Conservation (phyloP, 1,139 yeast species). For the Scheffersomyces titani region DNA sequence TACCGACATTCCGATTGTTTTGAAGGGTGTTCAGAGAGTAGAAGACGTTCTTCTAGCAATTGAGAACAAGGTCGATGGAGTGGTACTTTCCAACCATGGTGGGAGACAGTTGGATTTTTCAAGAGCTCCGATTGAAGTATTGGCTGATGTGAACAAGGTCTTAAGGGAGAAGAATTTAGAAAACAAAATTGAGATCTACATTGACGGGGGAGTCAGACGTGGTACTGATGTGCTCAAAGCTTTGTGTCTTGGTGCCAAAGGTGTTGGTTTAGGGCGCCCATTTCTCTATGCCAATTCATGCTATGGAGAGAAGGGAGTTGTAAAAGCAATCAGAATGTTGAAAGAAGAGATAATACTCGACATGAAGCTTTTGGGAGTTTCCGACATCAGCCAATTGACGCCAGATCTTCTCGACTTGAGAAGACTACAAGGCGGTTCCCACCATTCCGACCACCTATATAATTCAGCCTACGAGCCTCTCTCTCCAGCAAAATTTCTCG, state of each 20-base stretch:
- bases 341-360: conserved; percentile 46
- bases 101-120: conserved; percentile 56
- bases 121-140: conserved; percentile 48
- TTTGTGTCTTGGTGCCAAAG: conserved; percentile 57
- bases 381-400: conserved; percentile 34
- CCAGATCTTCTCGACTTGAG: conserved; percentile 17
- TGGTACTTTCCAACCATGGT: conserved; percentile 57
- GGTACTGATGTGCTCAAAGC: conserved; percentile 58
- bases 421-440: conserved; percentile 6
- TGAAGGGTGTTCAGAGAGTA: conserved; percentile 54
- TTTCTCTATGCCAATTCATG: conserved; percentile 51
- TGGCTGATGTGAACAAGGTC: conserved; percentile 47
- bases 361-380: conserved; percentile 51
- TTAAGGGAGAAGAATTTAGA: conserved; percentile 37
- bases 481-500: conserved; percentile 11
- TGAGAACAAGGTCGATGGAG: conserved; percentile 47
- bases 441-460: conserved; percentile 11
- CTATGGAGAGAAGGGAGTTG: conserved; percentile 53
- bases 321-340: conserved; percentile 41
- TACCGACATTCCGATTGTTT: conserved; percentile 35
- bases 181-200: conserved; percentile 41
- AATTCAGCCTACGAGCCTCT: conserved; percentile 13
- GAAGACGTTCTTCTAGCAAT: conserved; percentile 54
- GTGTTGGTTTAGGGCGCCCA: conserved; percentile 55
- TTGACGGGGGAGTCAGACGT: conserved; percentile 59